Conservation (phyloP, 2,329 filamentous ascomycete species). For the Colletotrichum chrysophilum region DNA sequence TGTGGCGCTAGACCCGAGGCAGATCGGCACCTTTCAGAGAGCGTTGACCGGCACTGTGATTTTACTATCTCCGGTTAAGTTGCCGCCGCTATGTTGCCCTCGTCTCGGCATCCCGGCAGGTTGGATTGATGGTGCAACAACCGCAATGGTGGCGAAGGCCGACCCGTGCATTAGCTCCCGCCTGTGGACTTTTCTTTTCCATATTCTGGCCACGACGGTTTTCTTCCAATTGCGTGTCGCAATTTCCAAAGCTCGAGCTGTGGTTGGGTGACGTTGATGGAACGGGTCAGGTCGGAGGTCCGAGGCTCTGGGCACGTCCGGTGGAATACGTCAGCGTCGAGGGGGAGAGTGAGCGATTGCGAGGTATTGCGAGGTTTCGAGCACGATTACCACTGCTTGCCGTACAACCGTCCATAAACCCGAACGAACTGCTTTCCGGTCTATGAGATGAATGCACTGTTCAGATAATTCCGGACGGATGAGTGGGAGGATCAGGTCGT, state of each 20-base stretch:
- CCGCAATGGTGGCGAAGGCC: slow-evolving; percentile 9
- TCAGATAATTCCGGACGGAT: background rate
- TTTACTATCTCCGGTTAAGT: background rate
- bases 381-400: background rate
- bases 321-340: background rate
- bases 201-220: background rate
- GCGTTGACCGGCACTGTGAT: background rate
- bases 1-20: background rate
- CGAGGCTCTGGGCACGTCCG: background rate
- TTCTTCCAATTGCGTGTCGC: background rate
- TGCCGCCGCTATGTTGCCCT: background rate
- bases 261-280: background rate
- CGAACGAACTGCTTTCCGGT: background rate
- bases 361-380: background rate
- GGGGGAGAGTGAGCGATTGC: background rate
- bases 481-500: background rate
- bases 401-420: background rate
- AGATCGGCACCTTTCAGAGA: background rate
- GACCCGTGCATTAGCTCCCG: slow-evolving; percentile 18
- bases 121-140: background rate
- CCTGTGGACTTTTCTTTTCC: background rate
- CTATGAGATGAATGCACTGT: background rate
- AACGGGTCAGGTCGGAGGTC: background rate
- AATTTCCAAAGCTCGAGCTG: background rate
- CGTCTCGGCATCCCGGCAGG: slow-evolving; percentile 5